Conservation (phyloP, 352 stramenopile species). For the Elongisporangium anandrum region DNA sequence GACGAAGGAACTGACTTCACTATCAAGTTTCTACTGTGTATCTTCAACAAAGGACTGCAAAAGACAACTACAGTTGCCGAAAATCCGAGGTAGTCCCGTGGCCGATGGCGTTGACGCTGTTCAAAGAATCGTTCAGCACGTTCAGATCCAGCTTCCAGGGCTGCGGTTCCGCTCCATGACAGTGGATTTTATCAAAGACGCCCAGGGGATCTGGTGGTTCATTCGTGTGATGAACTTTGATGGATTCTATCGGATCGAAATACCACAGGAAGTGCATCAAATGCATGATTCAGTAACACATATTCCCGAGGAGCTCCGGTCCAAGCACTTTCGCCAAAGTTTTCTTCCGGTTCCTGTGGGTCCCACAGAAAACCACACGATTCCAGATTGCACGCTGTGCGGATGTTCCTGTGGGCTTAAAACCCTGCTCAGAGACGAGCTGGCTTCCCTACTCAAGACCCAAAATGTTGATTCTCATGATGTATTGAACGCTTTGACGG, state of each 20-base stretch:
- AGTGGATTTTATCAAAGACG: conserved; percentile 71
- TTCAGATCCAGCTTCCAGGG: conserved; percentile 48
- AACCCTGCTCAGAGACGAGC: conserved; percentile 27
- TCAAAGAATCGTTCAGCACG: conserved; percentile 58
- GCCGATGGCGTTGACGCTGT: conserved; percentile 39
- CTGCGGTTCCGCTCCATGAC: conserved; percentile 56
- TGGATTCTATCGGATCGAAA: conserved; percentile 26
- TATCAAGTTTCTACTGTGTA: conserved; percentile 36
- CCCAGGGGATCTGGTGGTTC: conserved; percentile 58
- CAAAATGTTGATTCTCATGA: conserved; percentile 15
- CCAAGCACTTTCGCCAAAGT: conserved; percentile 29
- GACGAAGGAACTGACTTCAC: conserved; percentile 17
- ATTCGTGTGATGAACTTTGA: conserved; percentile 56
- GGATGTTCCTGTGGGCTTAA: conserved; percentile 47
- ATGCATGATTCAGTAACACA: conserved; percentile 40
- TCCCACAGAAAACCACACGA: conserved; percentile 12
- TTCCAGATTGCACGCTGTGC: conserved; percentile 29
- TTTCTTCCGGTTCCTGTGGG: conserved; percentile 1
- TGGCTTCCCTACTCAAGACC: conserved; percentile 25
- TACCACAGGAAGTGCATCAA: conserved; percentile 20
- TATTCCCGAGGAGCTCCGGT: conserved; percentile 37
- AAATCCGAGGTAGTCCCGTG: conserved; percentile 54
- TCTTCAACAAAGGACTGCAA: conserved; percentile 30
- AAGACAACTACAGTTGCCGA: conserved; percentile 28
- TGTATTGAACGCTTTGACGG: conserved; percentile 26